Evolutionary conservation across 2,329 filamentous ascomycete genomes (phyloP).

Genomic region (Fusarium sp.): DNA sequence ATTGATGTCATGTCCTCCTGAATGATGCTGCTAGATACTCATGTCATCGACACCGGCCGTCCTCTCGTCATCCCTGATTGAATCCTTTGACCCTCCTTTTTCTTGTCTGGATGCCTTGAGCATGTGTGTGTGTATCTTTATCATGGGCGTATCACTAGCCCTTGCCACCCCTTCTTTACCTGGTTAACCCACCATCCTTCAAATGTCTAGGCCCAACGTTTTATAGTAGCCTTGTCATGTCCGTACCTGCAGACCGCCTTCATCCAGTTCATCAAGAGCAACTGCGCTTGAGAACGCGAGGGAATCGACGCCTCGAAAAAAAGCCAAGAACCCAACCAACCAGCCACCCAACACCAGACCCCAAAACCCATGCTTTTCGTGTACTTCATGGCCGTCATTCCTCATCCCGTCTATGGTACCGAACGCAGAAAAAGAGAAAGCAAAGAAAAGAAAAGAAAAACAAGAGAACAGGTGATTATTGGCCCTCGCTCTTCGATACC

Average conservation of each 20-base stretch:
- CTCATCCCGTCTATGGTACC: conserved; percentile 19
- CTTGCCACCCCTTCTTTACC: neutral
- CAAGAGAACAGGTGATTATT: neutral
- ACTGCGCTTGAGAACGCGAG: neutral
- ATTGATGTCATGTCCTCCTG: neutral
- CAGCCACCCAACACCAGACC: conserved; percentile 14
- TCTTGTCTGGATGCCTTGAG: conserved; percentile 1
- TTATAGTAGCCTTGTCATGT: neutral
- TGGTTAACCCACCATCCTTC: neutral
- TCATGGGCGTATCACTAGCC: neutral
- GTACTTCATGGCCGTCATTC: conserved; percentile 31
- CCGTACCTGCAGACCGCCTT: neutral
- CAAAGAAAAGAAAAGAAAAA: neutral
- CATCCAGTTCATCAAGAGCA: neutral
- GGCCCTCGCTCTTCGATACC: conserved; percentile 2
- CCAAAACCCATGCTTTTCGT: conserved; percentile 35
- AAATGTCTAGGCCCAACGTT: neutral
- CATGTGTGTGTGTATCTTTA: conserved; percentile 10
- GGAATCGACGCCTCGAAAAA: neutral
- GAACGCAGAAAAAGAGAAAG: neutral
- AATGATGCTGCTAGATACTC: neutral
- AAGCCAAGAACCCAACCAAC: neutral
- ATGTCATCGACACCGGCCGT: neutral
- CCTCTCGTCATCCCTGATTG: neutral
- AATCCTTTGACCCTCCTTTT: neutral